Base-by-base conservation (phyloP, 495 filamentous ascomycete species). In the Aspergillus saccharolyticus region DNA sequence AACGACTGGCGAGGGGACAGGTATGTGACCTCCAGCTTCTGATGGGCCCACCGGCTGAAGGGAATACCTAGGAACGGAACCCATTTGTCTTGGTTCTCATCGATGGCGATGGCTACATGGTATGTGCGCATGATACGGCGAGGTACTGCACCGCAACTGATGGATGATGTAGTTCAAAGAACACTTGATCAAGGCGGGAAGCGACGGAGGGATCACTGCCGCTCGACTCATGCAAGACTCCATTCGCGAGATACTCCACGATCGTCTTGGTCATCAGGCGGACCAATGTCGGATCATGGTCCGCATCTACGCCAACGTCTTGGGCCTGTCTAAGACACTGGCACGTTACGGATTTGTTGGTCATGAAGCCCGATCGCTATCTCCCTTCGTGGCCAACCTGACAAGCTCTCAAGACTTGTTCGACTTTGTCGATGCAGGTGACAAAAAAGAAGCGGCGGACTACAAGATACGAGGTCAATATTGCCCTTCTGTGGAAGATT, bases 391-490 rank as follows among this genome's bases (percentile, higher is more conserved):
- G n/a, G 74, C 81, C 0, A 76, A 78, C 30, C 87, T 89, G 61
- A 85, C 77, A 19, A 76, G 81, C 3, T 77, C 83, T 0, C 78
- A 82, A 42, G 78, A 81, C 22, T 64, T 85, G 3, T 84, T 82
- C 61, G 83, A 85, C 42, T 83, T 83, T 61, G 71, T 86, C 15
- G 84, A 86, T 62, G 83, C 81, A 17, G 84, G 83, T 12, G 76
- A 83, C 58, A 75, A 79, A 30, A 83, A 84, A 57, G 81, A 86
- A 55, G 79, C 80, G n/a, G 79, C 83, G 14, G 78, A 83, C 49
- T 77, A 75, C 58, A 86, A 85, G 57, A 77, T 86, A 65, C 66
- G 81, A 80, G 78, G 77, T 84, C 63, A 56, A 57, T 1, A 58
- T 56, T 20, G 3, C 39, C 8, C 19, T 19, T 39, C n/a, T 2